A percentile compares a stretch with the other conserved stretches of the same genome.
Conservation (phyloP, 768 basidiomycete species). For the Calocybe cyanea region DNA sequence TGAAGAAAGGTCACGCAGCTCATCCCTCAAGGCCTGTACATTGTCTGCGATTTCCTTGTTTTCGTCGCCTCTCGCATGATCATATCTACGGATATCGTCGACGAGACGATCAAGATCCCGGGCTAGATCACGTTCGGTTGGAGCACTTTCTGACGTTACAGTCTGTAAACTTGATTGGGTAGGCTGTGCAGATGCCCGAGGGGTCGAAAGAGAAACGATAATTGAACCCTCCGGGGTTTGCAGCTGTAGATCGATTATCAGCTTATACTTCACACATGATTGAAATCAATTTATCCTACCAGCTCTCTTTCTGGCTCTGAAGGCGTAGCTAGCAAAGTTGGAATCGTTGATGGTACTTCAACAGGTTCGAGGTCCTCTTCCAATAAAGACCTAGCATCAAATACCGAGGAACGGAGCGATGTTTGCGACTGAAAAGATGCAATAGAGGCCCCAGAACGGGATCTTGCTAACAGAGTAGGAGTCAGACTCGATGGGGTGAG, state of each 20-base stretch:
- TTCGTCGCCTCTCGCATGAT: conserved; percentile 60
- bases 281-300: conserved; percentile 10
- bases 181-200: conserved; percentile 32
- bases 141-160: conserved; percentile 31
- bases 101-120: conserved; percentile 42
- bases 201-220: conserved; percentile 35
- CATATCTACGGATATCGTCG: conserved; percentile 54
- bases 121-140: conserved; percentile 51
- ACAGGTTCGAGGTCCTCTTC: conserved; percentile 28
- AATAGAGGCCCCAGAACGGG: conserved; percentile 23
- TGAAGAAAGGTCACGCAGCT: conserved; percentile 60
- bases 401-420: conserved; percentile 36
- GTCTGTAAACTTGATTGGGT: conserved; percentile 32
- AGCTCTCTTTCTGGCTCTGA: conserved; percentile 12
- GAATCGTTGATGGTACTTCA: conserved; percentile 43
- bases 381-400: conserved; percentile 30
- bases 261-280: too few relatives aligned
- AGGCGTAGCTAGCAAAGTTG: conserved; percentile 52
- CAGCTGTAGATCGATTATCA: conserved; percentile 20
- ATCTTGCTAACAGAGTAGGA: conserved; percentile 26
- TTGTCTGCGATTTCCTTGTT: conserved; percentile 61
- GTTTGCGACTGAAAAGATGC: conserved; percentile 39
- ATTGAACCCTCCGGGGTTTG: conserved; percentile 38
- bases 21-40: conserved; percentile 65
- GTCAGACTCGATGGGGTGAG: conserved; percentile 15